Conservation (phyloP, 768 basidiomycete species). For the Kwoniella bestiolae region DNA sequence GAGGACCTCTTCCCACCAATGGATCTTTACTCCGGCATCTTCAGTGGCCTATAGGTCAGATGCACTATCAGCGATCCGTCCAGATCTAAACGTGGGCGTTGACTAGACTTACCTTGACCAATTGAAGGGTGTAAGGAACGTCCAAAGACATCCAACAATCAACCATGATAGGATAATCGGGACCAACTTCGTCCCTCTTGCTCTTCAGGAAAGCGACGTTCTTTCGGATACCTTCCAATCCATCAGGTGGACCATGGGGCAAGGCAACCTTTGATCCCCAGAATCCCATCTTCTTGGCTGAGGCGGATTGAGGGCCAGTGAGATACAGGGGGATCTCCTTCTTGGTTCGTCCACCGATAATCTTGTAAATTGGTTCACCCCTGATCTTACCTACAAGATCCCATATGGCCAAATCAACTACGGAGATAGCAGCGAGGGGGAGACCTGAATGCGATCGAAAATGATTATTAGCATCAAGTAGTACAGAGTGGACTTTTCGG, state of each 20-base stretch:
- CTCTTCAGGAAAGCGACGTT: slow-evolving; percentile 57
- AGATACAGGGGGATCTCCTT: slow-evolving; percentile 58
- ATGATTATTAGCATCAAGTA: no score
- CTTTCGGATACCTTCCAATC: slow-evolving; percentile 56
- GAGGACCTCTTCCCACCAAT: slow-evolving; percentile 60
- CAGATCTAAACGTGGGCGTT: no score
- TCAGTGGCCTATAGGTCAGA: slow-evolving; percentile 31
- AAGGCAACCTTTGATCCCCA: slow-evolving; percentile 59
- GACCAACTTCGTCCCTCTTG: slow-evolving; percentile 55
- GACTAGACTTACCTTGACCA: slow-evolving; percentile 49
- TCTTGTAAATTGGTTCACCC: slow-evolving; percentile 59
- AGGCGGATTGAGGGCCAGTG: slow-evolving; percentile 56
- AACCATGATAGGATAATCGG: slow-evolving; percentile 59
- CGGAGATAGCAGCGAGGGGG: slow-evolving; percentile 57
- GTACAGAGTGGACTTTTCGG: no score
- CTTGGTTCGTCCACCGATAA: slow-evolving; percentile 59
- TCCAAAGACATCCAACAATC: slow-evolving; percentile 58
- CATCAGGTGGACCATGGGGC: slow-evolving; percentile 57
- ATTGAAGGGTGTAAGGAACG: slow-evolving; percentile 55
- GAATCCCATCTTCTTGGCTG: slow-evolving; percentile 58
- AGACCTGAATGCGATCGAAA: slow-evolving; percentile 42
- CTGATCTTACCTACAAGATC: slow-evolving; percentile 59
- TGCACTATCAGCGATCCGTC: slow-evolving; percentile 21
- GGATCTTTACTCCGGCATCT: slow-evolving; percentile 58
- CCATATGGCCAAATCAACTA: slow-evolving; percentile 59